Evolutionary conservation across 306 rosid genomes (phyloP).

Genomic region (Citrullus mucosospermus): DNA sequence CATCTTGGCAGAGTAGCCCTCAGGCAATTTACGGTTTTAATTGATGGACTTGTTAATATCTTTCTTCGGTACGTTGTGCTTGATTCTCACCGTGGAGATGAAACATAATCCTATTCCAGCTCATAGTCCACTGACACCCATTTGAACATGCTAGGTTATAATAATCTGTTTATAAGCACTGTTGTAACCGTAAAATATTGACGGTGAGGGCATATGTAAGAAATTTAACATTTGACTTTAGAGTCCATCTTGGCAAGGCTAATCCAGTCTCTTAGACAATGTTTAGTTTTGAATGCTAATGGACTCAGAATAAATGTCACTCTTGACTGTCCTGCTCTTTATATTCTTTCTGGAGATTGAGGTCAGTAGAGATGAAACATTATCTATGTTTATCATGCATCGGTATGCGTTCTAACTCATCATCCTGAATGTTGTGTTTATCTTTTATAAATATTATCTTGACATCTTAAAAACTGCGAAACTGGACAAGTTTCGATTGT

Average conservation of each 20-base stretch:
- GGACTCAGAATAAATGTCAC: slow-evolving; percentile 23
- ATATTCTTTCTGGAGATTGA: slow-evolving; percentile 16
- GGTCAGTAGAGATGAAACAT: slow-evolving; percentile 23
- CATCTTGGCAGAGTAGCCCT: not conserved
- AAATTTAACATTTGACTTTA: not conserved
- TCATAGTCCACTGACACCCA: not conserved
- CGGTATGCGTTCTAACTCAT: not conserved
- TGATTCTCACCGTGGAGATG: not conserved
- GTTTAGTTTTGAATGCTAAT: slow-evolving; percentile 43
- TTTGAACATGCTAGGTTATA: not conserved
- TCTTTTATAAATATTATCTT: not conserved
- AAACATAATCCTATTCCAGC: not conserved
- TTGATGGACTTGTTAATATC: not conserved
- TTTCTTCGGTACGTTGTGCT: not conserved
- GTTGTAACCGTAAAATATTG: not conserved
- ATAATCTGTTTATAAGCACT: not conserved
- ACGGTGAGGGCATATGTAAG: not conserved
- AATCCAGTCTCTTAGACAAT: not conserved
- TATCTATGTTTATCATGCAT: not conserved
- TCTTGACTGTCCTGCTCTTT: slow-evolving; percentile 27
- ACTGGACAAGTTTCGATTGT: not conserved
- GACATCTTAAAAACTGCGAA: not conserved
- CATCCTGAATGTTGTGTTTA: not conserved
- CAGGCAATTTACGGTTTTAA: not conserved
- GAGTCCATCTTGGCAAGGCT: slow-evolving; percentile 31